phyloP scores from a whole-genome alignment of 2,329 filamentous ascomycete species.

The Thelonectria discophora region DNA sequence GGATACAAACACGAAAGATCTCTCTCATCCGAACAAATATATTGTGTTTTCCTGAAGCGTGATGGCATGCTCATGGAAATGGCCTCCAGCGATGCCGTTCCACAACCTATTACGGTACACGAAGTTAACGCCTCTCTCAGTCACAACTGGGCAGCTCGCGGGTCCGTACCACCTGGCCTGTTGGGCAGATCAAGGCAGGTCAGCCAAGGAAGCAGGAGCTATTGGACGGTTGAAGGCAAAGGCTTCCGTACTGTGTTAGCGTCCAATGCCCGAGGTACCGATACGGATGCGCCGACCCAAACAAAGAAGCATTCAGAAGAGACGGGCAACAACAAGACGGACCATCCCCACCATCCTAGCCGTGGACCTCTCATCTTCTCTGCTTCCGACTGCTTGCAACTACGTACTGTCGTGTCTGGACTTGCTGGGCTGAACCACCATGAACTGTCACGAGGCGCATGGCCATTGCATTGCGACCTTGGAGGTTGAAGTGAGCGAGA shows the following conservation, averaged over 20 bases:
- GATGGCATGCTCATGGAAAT: not conserved
- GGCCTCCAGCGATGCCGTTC: conserved; percentile 4
- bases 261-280: not conserved
- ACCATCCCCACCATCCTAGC: conserved; percentile 17
- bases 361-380: conserved; percentile 9
- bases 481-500: conserved; percentile 10
- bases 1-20: not conserved
- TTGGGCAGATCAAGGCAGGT: conserved; percentile 3
- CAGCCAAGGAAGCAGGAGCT: not conserved
- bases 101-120: not conserved
- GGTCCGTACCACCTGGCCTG: conserved; percentile 4
- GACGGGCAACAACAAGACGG: conserved; percentile 10
- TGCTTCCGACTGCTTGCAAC: not conserved
- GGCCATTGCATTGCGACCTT: not conserved
- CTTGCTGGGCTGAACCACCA: too few species aligned
- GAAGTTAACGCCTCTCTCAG: not conserved
- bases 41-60: not conserved
- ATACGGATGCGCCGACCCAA: not conserved
- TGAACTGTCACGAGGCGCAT: conserved; percentile 2
- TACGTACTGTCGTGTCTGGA: too few species aligned
- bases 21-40: not conserved
- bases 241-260: conserved; percentile 2
- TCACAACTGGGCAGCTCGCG: conserved; percentile 5
- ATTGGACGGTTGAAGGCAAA: not conserved
- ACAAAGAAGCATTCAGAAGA: conserved; percentile 5